phyloP scores from a whole-genome alignment of 179 eudicot species.

The Silene noctiflora region DNA sequence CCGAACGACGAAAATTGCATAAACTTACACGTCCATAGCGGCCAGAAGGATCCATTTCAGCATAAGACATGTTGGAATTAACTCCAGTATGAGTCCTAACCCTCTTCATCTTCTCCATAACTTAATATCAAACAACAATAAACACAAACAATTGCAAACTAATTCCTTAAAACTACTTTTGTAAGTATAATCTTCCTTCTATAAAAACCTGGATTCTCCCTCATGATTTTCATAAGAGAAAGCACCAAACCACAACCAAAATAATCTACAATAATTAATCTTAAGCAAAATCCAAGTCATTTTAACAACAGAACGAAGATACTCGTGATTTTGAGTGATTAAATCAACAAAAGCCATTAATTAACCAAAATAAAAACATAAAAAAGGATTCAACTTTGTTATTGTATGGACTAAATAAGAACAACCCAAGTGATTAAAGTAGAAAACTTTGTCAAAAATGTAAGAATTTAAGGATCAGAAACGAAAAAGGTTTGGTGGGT shows the following conservation, averaged over 20 bases:
- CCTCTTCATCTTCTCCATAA: conserved; percentile 32
- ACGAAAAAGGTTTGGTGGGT: conserved; percentile 24
- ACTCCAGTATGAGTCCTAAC: conserved; percentile 15
- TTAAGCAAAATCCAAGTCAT: conserved; percentile 75
- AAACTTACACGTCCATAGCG: conserved; percentile 87
- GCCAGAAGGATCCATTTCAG: conserved; percentile 67
- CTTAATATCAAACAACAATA: conserved; percentile 13
- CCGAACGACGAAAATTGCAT: background rate
- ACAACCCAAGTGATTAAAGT: background rate
- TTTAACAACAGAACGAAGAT: conserved; percentile 35
- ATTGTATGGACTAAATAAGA: background rate
- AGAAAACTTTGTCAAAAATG: background rate
- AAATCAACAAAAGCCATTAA: conserved; percentile 29
- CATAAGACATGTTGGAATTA: conserved; percentile 33
- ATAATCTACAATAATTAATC: conserved; percentile 69
- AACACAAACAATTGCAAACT: conserved; percentile 12
- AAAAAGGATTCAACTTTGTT: conserved; percentile 12
- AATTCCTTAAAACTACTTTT: background rate
- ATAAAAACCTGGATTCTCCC: conserved; percentile 70
- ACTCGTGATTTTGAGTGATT: conserved; percentile 34
- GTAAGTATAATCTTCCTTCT: conserved; percentile 17
- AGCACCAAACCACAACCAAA: conserved; percentile 74
- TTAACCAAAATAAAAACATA: conserved; percentile 12
- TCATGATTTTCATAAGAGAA: conserved; percentile 77
- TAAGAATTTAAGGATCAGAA: conserved; percentile 7